Evolutionary conservation across 441 rosid species (phyloP).

Genomic region (Populus hybrid): DNA sequence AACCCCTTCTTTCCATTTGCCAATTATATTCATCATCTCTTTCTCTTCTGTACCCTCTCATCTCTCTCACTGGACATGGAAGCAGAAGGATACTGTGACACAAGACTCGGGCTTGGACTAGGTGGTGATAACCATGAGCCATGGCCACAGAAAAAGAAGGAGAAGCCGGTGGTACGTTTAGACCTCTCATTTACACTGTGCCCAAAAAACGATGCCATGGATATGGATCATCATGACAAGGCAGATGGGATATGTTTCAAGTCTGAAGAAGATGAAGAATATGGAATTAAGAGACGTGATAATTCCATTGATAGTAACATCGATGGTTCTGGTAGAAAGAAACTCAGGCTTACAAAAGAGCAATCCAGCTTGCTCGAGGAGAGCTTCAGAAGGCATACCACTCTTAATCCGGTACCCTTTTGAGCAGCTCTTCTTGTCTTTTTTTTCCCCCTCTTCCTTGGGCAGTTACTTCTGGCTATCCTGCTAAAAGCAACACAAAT

Average conservation of each 20-base stretch:
- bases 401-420: slow-evolving; percentile 38
- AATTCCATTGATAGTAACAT: not conserved
- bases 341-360: slow-evolving; percentile 44
- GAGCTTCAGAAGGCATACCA: slow-evolving; percentile 37
- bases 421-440: not conserved
- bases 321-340: slow-evolving; percentile 29
- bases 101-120: slow-evolving; percentile 22
- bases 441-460: not conserved
- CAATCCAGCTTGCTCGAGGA: slow-evolving; percentile 45
- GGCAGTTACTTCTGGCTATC: not conserved
- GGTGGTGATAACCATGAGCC: slow-evolving; percentile 13
- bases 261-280: not conserved
- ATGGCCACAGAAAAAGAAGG: not conserved
- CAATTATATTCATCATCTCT: not conserved
- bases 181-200: slow-evolving; percentile 30
- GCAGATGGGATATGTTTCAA: not conserved
- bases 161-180: slow-evolving; percentile 17
- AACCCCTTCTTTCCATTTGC: not conserved
- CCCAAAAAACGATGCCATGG: slow-evolving; percentile 12
- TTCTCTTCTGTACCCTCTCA: not conserved
- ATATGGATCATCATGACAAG: slow-evolving; percentile 8
- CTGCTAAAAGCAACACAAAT: too few relatives aligned
- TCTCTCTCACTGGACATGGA: slow-evolving; percentile 7
- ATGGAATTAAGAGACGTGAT: not conserved
- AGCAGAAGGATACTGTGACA: slow-evolving; percentile 17